These are phyloP conservation scores for Paracoccidioides lutzii DNA, from an alignment of 2,329 filamentous ascomycete species.

Conservation along the genomic window DNA sequence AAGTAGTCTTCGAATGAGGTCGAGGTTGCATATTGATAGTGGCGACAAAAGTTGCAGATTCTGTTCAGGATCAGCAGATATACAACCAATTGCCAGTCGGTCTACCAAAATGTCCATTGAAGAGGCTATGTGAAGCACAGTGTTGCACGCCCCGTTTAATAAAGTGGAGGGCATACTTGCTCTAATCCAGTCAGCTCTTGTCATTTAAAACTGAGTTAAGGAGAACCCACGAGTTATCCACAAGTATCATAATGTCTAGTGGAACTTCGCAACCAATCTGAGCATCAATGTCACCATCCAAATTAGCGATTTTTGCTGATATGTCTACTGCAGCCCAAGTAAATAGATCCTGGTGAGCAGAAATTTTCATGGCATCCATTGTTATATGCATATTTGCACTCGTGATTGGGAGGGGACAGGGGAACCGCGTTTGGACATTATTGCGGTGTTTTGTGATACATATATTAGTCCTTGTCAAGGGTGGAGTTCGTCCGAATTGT, in stretches of 20 bases:
- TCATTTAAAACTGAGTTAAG: constrained; percentile 3
- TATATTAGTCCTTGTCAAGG: neutral
- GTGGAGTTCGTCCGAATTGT: neutral
- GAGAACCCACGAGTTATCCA: constrained; percentile 23
- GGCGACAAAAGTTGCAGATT: constrained; percentile 18
- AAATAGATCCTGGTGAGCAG: constrained; percentile 4
- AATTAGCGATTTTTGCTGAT: constrained; percentile 14
- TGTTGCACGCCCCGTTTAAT: constrained; percentile 14
- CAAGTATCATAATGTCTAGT: constrained; percentile 24
- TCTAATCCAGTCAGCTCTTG: constrained; percentile 10
- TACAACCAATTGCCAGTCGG: constrained; percentile 16
- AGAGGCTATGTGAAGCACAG: constrained; percentile 15
- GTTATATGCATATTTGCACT: constrained; percentile 8
- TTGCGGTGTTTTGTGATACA: constrained; percentile 5
- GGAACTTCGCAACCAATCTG: constrained; percentile 14
- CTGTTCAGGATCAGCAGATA: constrained; percentile 11
- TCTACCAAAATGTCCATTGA: constrained; percentile 15
- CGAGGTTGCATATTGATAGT: constrained; percentile 15
- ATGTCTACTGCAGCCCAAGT: constrained; percentile 27
- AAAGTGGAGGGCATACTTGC: constrained; percentile 9
- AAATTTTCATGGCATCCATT: constrained; percentile 8
- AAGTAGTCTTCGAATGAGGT: constrained; percentile 12
- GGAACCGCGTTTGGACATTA: constrained; percentile 3
- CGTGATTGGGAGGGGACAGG: constrained; percentile 6
- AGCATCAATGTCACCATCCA: constrained; percentile 2